Base-by-base conservation (phyloP, 2,329 filamentous ascomycete species). In the Huntiella savannae region DNA sequence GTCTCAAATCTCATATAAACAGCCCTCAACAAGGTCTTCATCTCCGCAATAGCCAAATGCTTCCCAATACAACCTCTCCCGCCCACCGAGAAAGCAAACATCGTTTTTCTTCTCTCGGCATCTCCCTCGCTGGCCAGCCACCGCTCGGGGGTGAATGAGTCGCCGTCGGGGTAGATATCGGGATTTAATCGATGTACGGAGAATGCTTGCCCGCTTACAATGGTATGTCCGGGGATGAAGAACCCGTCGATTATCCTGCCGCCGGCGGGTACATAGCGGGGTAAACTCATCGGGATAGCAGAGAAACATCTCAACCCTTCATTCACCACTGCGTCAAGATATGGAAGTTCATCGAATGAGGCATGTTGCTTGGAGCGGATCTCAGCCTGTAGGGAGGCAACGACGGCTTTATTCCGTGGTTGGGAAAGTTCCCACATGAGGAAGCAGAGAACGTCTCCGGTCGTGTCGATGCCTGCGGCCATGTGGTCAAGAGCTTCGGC, bases 51-150 rank as follows among this genome's bases (percentile, higher is more conserved):
- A 0, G 77, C 77, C 47, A 82, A 65, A 52, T 81, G 73, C 54
- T 75, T 76, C 3, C 75, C 76, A 17, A 77, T 69, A 51, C 78
- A 82, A 0, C 75, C 76, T 53, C 78, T 63, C 0, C 74, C 77
- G 4, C 78, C 78, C 41, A 65, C 71, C 5, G 75, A 70, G 62
- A 82, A 81, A 0, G 78, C 71, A 62, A 79, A 80, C 54, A 78
- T 72, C 5, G 73, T 55, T 38, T 72, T 63, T 53, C 72, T 72
- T 48, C 74, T 66, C 54, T 88, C 81, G 49, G 79, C 70, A 54
- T 88, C 83, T 2, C 82, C 84, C 40, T 78, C 70, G 6, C 71
- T 68, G 12, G 70, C 75, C 52, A 94, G 72, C 87, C 87, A 95
- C 53, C 88, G 71, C 48, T 88, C 82, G 0, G 87, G 87, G 43